Percentiles rank a stretch among this genome's conserved stretches.
These are phyloP conservation scores for Exophiala dermatitidis DNA, from an alignment of 2,329 filamentous ascomycete species.

Conservation along the genomic window DNA sequence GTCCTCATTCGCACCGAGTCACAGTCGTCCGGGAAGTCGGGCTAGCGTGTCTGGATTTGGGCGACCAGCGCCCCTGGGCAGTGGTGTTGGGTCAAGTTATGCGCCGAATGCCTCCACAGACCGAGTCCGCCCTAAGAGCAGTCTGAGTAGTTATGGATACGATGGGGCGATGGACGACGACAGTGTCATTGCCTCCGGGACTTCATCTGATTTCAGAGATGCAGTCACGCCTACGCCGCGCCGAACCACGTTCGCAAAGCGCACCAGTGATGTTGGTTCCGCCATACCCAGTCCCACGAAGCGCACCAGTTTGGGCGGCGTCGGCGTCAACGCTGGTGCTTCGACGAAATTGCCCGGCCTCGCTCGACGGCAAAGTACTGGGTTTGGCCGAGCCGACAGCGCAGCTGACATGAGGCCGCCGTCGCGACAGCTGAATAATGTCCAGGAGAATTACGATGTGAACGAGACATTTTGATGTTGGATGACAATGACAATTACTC, in stretches of 20 bases:
- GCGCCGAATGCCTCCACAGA: constrained; percentile 28
- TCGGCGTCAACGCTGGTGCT: not conserved
- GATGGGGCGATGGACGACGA: constrained; percentile 27
- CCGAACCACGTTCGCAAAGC: constrained; percentile 35
- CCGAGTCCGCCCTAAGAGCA: constrained; percentile 26
- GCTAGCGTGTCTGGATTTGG: constrained; percentile 24
- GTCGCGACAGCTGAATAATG: constrained; percentile 21
- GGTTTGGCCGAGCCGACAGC: constrained; percentile 2
- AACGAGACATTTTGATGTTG: constrained; percentile 24
- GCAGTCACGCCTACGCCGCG: constrained; percentile 20
- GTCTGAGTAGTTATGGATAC: constrained; percentile 24
- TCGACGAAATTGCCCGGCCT: constrained; percentile 7
- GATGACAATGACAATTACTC: no score
- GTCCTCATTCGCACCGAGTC: constrained; percentile 22
- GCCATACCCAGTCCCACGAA: constrained; percentile 24
- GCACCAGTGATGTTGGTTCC: constrained; percentile 37
- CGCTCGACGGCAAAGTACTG: constrained; percentile 18
- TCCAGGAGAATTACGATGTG: constrained; percentile 22
- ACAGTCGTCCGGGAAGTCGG: constrained; percentile 25
- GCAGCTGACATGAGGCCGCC: constrained; percentile 16
- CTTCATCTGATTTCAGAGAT: constrained; percentile 1
- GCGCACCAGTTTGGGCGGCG: constrained; percentile 18
- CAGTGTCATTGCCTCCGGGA: not conserved
- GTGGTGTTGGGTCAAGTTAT: constrained; percentile 13
- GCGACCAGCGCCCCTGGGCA: constrained; percentile 10